A percentile compares a stretch with the other conserved stretches of the same genome.
These are phyloP conservation scores for Tylopilus sp. DNA, from an alignment of 1,284 basidiomycete species.

Conservation along the genomic window DNA sequence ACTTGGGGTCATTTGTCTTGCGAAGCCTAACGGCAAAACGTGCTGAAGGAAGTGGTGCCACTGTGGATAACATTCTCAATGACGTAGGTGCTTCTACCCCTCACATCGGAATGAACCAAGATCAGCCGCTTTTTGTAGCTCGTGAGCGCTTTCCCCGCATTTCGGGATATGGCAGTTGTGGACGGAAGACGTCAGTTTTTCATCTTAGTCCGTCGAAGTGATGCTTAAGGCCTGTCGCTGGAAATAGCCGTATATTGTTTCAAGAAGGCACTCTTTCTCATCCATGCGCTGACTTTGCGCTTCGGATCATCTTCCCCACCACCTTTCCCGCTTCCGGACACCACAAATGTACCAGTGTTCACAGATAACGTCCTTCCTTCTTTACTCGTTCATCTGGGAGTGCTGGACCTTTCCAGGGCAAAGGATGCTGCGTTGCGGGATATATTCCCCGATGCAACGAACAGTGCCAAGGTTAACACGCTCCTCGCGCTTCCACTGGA, in stretches of 20 bases:
- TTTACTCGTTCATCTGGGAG: conserved; percentile 80
- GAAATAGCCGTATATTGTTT: conserved; percentile 82
- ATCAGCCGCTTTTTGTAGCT: conserved; percentile 57
- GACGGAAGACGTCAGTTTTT: conserved; percentile 67
- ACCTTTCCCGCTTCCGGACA: conserved; percentile 72
- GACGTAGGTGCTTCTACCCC: conserved; percentile 55
- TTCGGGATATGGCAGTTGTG: conserved; percentile 77
- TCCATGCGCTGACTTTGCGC: conserved; percentile 75
- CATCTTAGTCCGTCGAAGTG: conserved; percentile 14
- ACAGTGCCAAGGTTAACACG: conserved; percentile 47
- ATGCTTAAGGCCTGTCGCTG: conserved; percentile 12
- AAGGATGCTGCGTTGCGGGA: conserved; percentile 51
- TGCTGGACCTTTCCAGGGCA: conserved; percentile 71
- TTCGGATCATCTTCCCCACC: conserved; percentile 64
- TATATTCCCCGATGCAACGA: conserved; percentile 59
- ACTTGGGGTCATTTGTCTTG: conserved; percentile 80
- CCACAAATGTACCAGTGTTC: conserved; percentile 76
- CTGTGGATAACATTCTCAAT: conserved; percentile 72
- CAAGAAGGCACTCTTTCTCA: conserved; percentile 89
- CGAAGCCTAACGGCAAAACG: conserved; percentile 66
- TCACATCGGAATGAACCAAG: conserved; percentile 10
- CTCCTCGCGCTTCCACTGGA: conserved; percentile 50
- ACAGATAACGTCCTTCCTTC: conserved; percentile 91
- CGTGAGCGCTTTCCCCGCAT: conserved; percentile 79
- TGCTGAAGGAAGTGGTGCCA: conserved; percentile 48